These are phyloP conservation scores for Ophiostoma pallidulum DNA, from an alignment of 2,329 filamentous ascomycete species.

Conservation along the genomic window DNA sequence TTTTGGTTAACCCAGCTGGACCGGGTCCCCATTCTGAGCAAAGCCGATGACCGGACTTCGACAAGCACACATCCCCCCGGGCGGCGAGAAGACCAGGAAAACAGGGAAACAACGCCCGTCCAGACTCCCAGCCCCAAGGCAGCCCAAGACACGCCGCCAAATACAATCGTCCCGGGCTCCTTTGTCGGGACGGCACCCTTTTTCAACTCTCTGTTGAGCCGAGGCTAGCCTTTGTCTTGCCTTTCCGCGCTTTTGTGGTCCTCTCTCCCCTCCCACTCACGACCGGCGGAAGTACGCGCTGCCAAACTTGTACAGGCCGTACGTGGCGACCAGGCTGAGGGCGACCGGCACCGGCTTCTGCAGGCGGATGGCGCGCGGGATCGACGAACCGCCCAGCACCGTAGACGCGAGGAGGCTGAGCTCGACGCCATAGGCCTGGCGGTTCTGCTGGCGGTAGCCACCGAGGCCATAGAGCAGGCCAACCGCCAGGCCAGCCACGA, in stretches of 20 bases:
- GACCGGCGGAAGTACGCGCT: slow-evolving; percentile 46
- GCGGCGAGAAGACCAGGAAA: too few relatives aligned
- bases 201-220: too few relatives aligned
- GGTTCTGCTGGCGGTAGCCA: slow-evolving; percentile 67
- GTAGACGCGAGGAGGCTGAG: slow-evolving; percentile 78
- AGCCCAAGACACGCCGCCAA: too few relatives aligned
- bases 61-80: too few relatives aligned
- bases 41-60: too few relatives aligned
- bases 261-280: too few relatives aligned
- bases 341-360: slow-evolving; percentile 76
- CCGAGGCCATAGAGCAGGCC: slow-evolving; percentile 67
- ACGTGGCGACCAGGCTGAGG: slow-evolving; percentile 67
- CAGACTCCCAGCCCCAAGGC: too few relatives aligned
- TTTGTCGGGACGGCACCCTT: too few relatives aligned
- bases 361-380: slow-evolving; percentile 76
- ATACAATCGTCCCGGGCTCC: too few relatives aligned
- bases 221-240: background rate
- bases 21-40: too few relatives aligned
- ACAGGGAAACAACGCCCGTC: too few relatives aligned
- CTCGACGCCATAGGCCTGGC: slow-evolving; percentile 74
- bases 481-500: slow-evolving; percentile 76
- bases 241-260: background rate
- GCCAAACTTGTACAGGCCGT: slow-evolving; percentile 73
- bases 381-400: slow-evolving; percentile 72
- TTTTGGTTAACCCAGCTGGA: too few relatives aligned